These are phyloP conservation scores for Yamadazyma nakazawae DNA, from an alignment of 805 yeast genomes.

Conservation along the genomic window DNA sequence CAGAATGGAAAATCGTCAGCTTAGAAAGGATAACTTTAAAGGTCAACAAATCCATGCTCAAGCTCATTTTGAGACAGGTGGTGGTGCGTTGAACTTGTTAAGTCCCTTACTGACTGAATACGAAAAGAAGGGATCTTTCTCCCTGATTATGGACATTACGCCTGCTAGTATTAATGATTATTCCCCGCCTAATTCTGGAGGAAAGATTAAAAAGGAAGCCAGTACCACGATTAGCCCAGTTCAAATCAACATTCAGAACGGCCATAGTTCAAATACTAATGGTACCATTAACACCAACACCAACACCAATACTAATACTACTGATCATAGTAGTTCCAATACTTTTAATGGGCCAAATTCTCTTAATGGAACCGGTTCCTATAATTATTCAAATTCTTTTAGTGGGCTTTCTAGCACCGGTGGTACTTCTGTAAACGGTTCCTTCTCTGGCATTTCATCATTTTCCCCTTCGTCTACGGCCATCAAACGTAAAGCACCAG, in stretches of 20 bases:
- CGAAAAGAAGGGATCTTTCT: conserved; percentile 1
- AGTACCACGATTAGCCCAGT: conserved; percentile 16
- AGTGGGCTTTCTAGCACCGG: background rate
- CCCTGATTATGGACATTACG: conserved; percentile 21
- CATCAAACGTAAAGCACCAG: background rate
- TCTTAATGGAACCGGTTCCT: no score
- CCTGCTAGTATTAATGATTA: conserved; percentile 32
- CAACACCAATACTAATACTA: background rate
- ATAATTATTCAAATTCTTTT: background rate
- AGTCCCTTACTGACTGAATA: conserved; percentile 28
- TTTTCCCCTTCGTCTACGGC: conserved; percentile 1
- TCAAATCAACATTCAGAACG: conserved; percentile 9
- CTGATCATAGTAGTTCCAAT: background rate
- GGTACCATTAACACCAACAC: background rate
- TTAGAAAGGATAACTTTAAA: conserved; percentile 28
- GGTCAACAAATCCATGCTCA: conserved; percentile 4
- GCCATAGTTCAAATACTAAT: background rate
- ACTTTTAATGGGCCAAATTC: background rate
- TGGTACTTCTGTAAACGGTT: background rate
- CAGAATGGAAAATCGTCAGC: conserved; percentile 37
- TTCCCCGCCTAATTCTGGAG: conserved; percentile 14
- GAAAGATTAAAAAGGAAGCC: conserved; percentile 19
- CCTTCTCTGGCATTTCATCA: background rate
- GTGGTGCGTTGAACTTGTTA: conserved; percentile 19
- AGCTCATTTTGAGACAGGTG: background rate